Percentiles rank a stretch among this genome's conserved stretches.
Evolutionary conservation across 1,284 basidiomycete species (phyloP).

Genomic region (Leccinum subspadiceum): DNA sequence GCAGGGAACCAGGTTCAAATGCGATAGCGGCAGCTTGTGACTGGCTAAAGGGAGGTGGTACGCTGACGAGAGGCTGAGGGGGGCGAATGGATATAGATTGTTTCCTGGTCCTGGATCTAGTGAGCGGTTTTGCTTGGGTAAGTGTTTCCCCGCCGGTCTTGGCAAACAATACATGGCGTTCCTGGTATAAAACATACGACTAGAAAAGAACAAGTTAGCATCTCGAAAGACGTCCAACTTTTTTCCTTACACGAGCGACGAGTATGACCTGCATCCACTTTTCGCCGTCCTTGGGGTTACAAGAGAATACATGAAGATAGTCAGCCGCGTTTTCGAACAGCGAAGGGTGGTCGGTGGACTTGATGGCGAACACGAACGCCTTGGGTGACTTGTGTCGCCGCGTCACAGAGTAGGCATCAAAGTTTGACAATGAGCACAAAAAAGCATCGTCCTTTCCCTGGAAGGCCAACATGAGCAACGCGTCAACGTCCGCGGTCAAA

Average conservation of each 20-base stretch:
- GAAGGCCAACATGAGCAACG: slow-evolving; percentile 12
- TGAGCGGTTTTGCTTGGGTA: slow-evolving; percentile 30
- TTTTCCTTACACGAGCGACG: slow-evolving; percentile 64
- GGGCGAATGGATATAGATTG: slow-evolving; percentile 33
- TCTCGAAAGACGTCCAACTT: not conserved
- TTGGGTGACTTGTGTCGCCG: slow-evolving; percentile 74
- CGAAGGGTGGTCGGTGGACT: slow-evolving; percentile 81
- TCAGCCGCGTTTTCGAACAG: slow-evolving; percentile 84
- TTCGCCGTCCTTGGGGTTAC: slow-evolving; percentile 67
- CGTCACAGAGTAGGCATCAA: slow-evolving; percentile 80
- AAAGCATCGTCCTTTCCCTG: slow-evolving; percentile 82
- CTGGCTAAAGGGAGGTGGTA: slow-evolving; percentile 35
- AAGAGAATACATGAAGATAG: slow-evolving; percentile 81
- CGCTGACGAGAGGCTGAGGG: slow-evolving; percentile 32
- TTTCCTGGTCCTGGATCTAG: slow-evolving; percentile 33
- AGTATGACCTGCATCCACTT: slow-evolving; percentile 72
- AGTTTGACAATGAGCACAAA: slow-evolving; percentile 80
- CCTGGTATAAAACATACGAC: slow-evolving; percentile 80
- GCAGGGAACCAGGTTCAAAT: slow-evolving; percentile 69
- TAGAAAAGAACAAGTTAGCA: slow-evolving; percentile 30
- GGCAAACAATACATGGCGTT: slow-evolving; percentile 63
- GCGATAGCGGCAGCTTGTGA: slow-evolving; percentile 33
- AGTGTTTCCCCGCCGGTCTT: slow-evolving; percentile 40
- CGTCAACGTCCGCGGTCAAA: not conserved
- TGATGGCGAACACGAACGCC: slow-evolving; percentile 78